These are phyloP conservation scores for Dichomitus squalens DNA, from an alignment of 1,284 basidiomycete genomes.

Conservation along the genomic window DNA sequence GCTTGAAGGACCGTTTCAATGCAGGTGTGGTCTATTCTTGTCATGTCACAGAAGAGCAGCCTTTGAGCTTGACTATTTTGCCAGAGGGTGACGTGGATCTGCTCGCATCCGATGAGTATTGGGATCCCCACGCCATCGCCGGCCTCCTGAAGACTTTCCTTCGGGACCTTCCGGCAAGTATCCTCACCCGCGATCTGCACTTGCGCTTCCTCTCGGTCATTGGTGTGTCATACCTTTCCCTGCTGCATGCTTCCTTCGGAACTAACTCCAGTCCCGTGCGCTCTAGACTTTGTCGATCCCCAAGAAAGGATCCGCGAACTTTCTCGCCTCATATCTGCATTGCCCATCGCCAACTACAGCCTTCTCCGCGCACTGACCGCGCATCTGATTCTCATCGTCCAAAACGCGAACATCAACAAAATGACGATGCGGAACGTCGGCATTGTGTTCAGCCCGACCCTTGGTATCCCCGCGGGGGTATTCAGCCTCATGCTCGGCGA, in stretches of 20 bases:
- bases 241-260: constrained; percentile 7
- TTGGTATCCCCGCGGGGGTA: constrained; percentile 93
- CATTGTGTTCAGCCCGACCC: constrained; percentile 95
- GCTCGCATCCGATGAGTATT: constrained; percentile 83
- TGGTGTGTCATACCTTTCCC: constrained; percentile 55
- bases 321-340: constrained; percentile 80
- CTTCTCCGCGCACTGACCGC: constrained; percentile 91
- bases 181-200: constrained; percentile 91
- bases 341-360: constrained; percentile 93
- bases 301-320: constrained; percentile 89
- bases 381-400: constrained; percentile 95
- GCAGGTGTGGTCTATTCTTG: constrained; percentile 50
- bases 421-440: constrained; percentile 99
- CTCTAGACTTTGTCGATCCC: constrained; percentile 81
- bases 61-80: constrained; percentile 18
- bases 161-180: constrained; percentile 87
- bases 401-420: constrained; percentile 90
- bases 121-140: constrained; percentile 95
- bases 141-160: constrained; percentile 90
- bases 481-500: constrained; percentile 92
- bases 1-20: constrained; percentile 92
- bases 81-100: constrained; percentile 91
- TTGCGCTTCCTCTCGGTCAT: constrained; percentile 88
- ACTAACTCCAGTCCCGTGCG: constrained; percentile 6
- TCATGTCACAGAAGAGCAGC: constrained; percentile 11